Evolutionary conservation across 768 basidiomycete species (phyloP).

Genomic region (Boletus patriciae): DNA sequence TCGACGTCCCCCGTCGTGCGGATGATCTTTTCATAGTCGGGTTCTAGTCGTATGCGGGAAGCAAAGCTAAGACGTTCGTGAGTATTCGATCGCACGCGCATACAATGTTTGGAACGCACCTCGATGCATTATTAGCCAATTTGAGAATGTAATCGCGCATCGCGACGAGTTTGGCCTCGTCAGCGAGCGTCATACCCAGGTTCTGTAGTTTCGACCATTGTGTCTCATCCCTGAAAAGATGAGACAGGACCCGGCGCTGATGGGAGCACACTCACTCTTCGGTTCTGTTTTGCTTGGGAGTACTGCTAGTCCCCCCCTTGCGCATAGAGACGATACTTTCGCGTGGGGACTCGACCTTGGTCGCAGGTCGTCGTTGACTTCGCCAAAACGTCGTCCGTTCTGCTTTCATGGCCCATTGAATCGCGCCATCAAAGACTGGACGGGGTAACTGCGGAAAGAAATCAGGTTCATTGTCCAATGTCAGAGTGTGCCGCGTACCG

Average conservation of each 20-base stretch:
- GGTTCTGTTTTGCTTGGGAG: constrained; percentile 51
- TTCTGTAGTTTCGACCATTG: constrained; percentile 80
- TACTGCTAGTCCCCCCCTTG: constrained; percentile 45
- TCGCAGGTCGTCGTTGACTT: constrained; percentile 43
- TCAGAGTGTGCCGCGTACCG: constrained; percentile 50
- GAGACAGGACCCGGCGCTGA: not conserved
- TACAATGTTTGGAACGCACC: constrained; percentile 42
- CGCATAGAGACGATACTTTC: constrained; percentile 70
- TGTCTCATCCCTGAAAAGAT: constrained; percentile 61
- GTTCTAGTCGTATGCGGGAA: constrained; percentile 61
- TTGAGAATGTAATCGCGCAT: constrained; percentile 89
- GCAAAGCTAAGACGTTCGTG: constrained; percentile 54
- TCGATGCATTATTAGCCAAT: constrained; percentile 74
- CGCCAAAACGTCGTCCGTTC: constrained; percentile 83
- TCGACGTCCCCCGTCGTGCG: constrained; percentile 69
- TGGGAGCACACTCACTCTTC: constrained; percentile 66
- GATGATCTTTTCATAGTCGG: constrained; percentile 61
- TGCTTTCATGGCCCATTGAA: constrained; percentile 85
- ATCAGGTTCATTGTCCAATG: not conserved
- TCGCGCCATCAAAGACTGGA: constrained; percentile 79
- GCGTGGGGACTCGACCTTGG: constrained; percentile 64
- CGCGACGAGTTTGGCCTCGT: constrained; percentile 84
- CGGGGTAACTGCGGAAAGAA: constrained; percentile 48
- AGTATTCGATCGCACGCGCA: not conserved
- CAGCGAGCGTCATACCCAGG: constrained; percentile 78